These are phyloP conservation scores for Neonectria sp. DNA, from an alignment of 2,329 filamentous ascomycete genomes.

Conservation along the genomic window DNA sequence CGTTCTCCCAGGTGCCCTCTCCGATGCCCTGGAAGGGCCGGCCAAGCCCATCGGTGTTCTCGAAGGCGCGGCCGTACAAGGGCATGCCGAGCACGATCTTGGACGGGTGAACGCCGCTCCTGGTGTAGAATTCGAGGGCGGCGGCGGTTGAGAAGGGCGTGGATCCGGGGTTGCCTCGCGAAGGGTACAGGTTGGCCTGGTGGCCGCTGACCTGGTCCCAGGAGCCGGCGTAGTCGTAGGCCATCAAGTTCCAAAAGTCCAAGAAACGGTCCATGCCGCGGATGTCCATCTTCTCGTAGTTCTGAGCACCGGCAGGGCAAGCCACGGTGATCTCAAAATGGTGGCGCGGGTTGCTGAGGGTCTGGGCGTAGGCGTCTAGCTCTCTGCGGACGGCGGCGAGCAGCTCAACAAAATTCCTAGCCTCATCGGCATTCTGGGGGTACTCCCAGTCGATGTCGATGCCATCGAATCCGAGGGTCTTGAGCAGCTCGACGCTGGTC, in stretches of 20 bases:
- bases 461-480: conserved; percentile 84
- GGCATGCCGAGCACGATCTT: conserved; percentile 95
- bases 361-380: conserved; percentile 70
- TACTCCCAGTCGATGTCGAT: conserved; percentile 81
- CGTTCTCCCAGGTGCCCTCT: conserved; percentile 86
- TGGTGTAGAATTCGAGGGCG: conserved; percentile 80
- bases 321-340: conserved; percentile 78
- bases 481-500: conserved; percentile 81
- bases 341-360: conserved; percentile 55
- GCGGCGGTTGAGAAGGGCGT: conserved; percentile 85
- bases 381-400: conserved; percentile 69
- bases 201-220: conserved; percentile 84
- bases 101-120: conserved; percentile 72
- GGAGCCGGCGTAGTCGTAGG: conserved; percentile 88
- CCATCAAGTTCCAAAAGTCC: conserved; percentile 88
- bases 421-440: conserved; percentile 69
- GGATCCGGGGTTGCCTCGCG: conserved; percentile 66
- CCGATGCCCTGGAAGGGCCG: conserved; percentile 79
- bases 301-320: conserved; percentile 73
- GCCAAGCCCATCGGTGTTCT: conserved; percentile 83
- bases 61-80: conserved; percentile 89
- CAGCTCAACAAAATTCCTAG: conserved; percentile 71
- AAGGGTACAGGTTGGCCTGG: conserved; percentile 83
- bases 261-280: conserved; percentile 75
- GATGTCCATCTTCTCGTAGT: conserved; percentile 76